Base-by-base conservation (phyloP, 768 basidiomycete genomes). In the Neoboletus brunneissimus region DNA sequence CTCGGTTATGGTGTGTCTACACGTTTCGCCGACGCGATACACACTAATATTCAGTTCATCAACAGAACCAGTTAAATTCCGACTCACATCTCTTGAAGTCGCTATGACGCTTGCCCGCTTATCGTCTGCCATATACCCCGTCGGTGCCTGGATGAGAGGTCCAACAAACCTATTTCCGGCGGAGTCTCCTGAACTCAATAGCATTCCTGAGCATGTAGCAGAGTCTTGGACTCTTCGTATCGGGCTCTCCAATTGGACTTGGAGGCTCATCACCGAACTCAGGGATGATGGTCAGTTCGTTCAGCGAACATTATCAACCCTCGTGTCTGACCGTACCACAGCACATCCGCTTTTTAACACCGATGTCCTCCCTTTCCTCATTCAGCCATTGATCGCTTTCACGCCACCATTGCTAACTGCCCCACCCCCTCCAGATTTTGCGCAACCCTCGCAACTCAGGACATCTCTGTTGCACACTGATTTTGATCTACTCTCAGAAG, bases 251-350 rank as follows among this genome's bases (percentile, higher is more conserved):
- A 82, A 79, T 44, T 93, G 91, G 91, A 80, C 84, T 41, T 92
- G 90, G 89, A 79, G 85, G 61, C 79, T 82, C 3, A 81, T 91
- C n/a, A 78, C 81, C 7, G 87, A 87, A 64, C 79, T 91, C 45
- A 84, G 82, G 67, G 86, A 89, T 48, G 87, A 90, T 63, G 78
- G 88, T 88, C 59, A 73, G 68, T 54, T 49, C 77, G 60, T 55
- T 27, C 37, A 48, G 12, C 48, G 8, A 16, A 37, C 37, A 22
- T 37, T 15, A 9, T 13, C 8, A 18, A 31, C 20, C 34, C 43
- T 46, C 41, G 3, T 12, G 32, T 44, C 51, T 62, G 45, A 67
- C 29, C 23, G 1, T 23, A 53, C 22, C 53, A 48, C 63, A 85
- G 84, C 79, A 48, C 74, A 80, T 20, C 80, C 80, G 42, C 76